phyloP scores from a whole-genome alignment of 2,329 filamentous ascomycete genomes.

The Beauveria medogensis region DNA sequence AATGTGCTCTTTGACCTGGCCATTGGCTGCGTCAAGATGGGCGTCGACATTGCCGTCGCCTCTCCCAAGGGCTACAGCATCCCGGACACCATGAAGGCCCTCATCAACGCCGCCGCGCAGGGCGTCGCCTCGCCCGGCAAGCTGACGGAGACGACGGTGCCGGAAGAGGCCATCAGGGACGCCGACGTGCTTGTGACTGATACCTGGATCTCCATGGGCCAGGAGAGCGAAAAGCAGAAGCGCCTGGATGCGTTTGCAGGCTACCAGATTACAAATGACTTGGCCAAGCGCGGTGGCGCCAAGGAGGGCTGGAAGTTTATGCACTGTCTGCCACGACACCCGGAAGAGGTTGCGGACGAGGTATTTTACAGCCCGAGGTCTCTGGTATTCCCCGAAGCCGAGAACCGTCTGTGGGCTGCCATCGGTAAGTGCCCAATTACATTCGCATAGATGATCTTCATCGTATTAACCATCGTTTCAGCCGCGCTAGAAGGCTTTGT shows the following conservation, averaged over 20 bases:
- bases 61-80: slow-evolving; percentile 81
- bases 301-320: slow-evolving; percentile 94
- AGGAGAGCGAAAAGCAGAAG: slow-evolving; percentile 76
- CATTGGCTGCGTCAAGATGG: slow-evolving; percentile 78
- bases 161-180: slow-evolving; percentile 75
- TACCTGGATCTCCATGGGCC: slow-evolving; percentile 98
- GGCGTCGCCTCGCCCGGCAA: slow-evolving; percentile 53
- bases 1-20: slow-evolving; percentile 94
- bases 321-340: slow-evolving; percentile 91
- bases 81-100: slow-evolving; percentile 60
- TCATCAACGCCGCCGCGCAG: slow-evolving; percentile 58
- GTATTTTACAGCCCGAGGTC: slow-evolving; percentile 85
- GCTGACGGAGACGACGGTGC: slow-evolving; percentile 66
- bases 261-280: slow-evolving; percentile 82
- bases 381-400: slow-evolving; percentile 86
- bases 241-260: slow-evolving; percentile 75
- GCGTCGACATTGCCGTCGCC: slow-evolving; percentile 78
- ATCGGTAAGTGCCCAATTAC: slow-evolving; percentile 47
- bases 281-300: slow-evolving; percentile 77
- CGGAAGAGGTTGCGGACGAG: slow-evolving; percentile 87
- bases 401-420: slow-evolving; percentile 90
- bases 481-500: slow-evolving; percentile 82
- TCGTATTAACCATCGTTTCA: slow-evolving; percentile 20
- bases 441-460: too few relatives aligned
- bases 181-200: slow-evolving; percentile 92